Evolutionary conservation across 345 rosid genomes (phyloP).

Genomic region (Carallia pectinifolia): DNA sequence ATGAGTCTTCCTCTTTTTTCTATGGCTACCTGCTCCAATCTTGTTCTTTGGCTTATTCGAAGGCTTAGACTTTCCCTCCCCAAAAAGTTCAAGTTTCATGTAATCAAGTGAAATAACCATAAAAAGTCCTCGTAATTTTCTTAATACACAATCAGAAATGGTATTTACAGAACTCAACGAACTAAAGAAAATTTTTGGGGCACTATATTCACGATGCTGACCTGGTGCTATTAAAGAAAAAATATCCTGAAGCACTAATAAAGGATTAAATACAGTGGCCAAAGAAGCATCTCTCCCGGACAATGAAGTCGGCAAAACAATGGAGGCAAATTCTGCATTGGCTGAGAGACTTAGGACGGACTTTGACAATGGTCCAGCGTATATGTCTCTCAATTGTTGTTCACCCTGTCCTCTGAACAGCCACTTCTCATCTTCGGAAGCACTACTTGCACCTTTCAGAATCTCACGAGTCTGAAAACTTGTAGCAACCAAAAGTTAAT

Average conservation of each 20-base stretch:
- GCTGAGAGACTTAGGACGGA: slow-evolving; percentile 16
- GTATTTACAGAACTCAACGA: slow-evolving; percentile 58
- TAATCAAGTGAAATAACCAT: slow-evolving; percentile 68
- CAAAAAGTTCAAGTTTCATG: slow-evolving; percentile 77
- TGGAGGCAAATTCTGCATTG: slow-evolving; percentile 41
- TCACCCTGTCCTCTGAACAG: slow-evolving; percentile 45
- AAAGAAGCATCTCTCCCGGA: slow-evolving; percentile 35
- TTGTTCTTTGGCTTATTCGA: slow-evolving; percentile 55
- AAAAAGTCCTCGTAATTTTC: slow-evolving; percentile 73
- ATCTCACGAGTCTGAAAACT: slow-evolving; percentile 63
- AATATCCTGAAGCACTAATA: slow-evolving; percentile 63
- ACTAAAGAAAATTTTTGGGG: slow-evolving; percentile 60
- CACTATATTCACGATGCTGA: slow-evolving; percentile 37
- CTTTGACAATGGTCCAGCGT: slow-evolving; percentile 27
- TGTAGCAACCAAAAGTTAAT: slow-evolving; percentile 22
- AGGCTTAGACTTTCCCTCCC: slow-evolving; percentile 46
- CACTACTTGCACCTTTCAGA: slow-evolving; percentile 51
- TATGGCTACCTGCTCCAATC: slow-evolving; percentile 40
- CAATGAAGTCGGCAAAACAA: slow-evolving; percentile 21
- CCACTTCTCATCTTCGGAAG: slow-evolving; percentile 45
- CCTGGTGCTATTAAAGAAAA: slow-evolving; percentile 37
- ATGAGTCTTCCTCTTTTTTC: slow-evolving; percentile 55
- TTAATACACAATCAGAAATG: slow-evolving; percentile 59
- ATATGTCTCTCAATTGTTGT: slow-evolving; percentile 32
- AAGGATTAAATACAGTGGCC: slow-evolving; percentile 38